Conservation (phyloP, 805 yeast species). For the Metschnikowia rubicola region DNA sequence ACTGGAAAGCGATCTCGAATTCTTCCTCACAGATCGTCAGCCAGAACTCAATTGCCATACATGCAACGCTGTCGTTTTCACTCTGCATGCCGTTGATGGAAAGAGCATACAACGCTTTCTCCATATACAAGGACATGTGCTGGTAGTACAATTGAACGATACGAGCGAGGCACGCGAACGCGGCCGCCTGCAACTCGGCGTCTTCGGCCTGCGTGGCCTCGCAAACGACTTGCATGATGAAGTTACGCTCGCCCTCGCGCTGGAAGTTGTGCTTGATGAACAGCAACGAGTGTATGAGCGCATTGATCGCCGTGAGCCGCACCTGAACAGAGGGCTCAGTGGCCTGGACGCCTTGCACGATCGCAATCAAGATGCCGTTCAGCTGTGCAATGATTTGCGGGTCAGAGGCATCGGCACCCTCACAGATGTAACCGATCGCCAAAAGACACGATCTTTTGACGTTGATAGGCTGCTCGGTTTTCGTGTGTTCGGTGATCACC, state of each 20-base stretch:
- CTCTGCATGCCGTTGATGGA: constrained; percentile 92
- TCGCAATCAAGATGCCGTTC: constrained; percentile 89
- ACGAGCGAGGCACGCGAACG: constrained; percentile 91
- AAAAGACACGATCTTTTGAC: constrained; percentile 84
- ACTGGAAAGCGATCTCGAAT: constrained; percentile 68
- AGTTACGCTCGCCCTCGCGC: constrained; percentile 91
- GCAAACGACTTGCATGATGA: constrained; percentile 97
- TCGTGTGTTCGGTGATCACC: constrained; percentile 81
- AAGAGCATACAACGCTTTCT: constrained; percentile 86
- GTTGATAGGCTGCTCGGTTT: constrained; percentile 68
- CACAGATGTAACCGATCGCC: constrained; percentile 95
- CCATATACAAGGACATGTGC: constrained; percentile 94
- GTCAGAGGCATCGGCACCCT: constrained; percentile 80
- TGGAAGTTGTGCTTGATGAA: constrained; percentile 87
- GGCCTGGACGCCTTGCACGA: constrained; percentile 92
- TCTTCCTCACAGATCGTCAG: constrained; percentile 99
- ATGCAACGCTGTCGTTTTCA: constrained; percentile 77
- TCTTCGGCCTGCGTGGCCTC: constrained; percentile 94
- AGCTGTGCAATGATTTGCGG: constrained; percentile 78
- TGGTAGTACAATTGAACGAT: constrained; percentile 87
- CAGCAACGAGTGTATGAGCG: constrained; percentile 85
- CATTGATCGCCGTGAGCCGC: constrained; percentile 85
- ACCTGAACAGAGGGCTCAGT: constrained; percentile 73
- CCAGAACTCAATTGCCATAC: constrained; percentile 99
- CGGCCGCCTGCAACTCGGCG: constrained; percentile 82